Percentiles rank a stretch among this genome's conserved stretches.
These are phyloP conservation scores for Phaeosphaeriaceae sp. DNA, from an alignment of 2,329 filamentous ascomycete species.

Conservation along the genomic window DNA sequence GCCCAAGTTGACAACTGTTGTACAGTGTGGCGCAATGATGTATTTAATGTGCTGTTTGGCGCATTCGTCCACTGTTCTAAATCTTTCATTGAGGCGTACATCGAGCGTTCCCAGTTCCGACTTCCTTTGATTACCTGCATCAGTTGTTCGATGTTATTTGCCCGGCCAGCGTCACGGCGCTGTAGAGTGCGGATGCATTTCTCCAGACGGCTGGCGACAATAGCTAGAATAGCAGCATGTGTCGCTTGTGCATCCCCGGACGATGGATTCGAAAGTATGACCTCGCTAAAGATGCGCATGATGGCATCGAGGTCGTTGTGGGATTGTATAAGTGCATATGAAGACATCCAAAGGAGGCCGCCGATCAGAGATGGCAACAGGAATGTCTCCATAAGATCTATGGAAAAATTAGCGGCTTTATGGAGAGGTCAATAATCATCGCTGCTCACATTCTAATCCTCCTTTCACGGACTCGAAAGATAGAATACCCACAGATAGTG, in stretches of 20 bases:
- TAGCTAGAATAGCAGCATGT: slow-evolving; percentile 73
- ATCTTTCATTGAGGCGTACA: slow-evolving; percentile 68
- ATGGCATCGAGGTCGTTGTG: slow-evolving; percentile 69
- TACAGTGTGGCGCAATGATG: slow-evolving; percentile 66
- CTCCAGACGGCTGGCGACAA: slow-evolving; percentile 72
- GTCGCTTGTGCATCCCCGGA: slow-evolving; percentile 74
- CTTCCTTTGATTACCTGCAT: slow-evolving; percentile 67
- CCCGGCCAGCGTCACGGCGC: slow-evolving; percentile 68
- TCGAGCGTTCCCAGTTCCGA: slow-evolving; percentile 65
- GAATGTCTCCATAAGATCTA: slow-evolving; percentile 79
- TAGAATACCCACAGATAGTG: slow-evolving; percentile 69
- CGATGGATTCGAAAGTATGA: slow-evolving; percentile 72
- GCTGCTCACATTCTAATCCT: slow-evolving; percentile 72
- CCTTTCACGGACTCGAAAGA: slow-evolving; percentile 73
- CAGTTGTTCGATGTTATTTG: slow-evolving; percentile 71
- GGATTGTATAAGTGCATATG: slow-evolving; percentile 71
- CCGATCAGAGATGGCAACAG: slow-evolving; percentile 78
- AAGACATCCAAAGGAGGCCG: slow-evolving; percentile 73
- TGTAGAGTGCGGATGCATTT: slow-evolving; percentile 71
- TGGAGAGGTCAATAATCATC: neutral
- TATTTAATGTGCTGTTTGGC: slow-evolving; percentile 62
- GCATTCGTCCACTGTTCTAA: slow-evolving; percentile 70
- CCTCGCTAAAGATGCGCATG: slow-evolving; percentile 73
- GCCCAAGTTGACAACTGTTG: slow-evolving; percentile 72
- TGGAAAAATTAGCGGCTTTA: slow-evolving; percentile 2